phyloP scores from a whole-genome alignment of 2,329 filamentous ascomycete species.

The Paraphoma sp. region DNA sequence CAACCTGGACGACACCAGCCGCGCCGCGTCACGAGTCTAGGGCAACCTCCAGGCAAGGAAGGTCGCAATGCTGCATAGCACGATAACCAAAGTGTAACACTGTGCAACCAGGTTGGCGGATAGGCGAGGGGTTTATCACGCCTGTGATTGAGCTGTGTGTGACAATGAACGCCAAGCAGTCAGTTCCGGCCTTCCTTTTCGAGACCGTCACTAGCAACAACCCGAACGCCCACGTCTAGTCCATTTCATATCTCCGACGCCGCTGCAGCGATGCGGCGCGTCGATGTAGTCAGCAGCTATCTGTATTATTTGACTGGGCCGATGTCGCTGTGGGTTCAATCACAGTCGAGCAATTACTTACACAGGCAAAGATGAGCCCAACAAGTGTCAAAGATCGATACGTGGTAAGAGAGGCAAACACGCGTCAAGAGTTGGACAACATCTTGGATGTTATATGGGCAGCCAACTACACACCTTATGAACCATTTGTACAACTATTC shows the following conservation, averaged over 20 bases:
- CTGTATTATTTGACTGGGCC: constrained; percentile 10
- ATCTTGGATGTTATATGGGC: constrained; percentile 44
- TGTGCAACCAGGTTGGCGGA: constrained; percentile 24
- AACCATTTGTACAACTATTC: constrained; percentile 42
- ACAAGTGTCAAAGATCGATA: constrained; percentile 16
- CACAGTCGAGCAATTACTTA: constrained; percentile 13
- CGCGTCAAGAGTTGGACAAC: constrained; percentile 36
- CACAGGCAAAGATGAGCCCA: constrained; percentile 15
- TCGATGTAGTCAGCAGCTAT: constrained; percentile 14
- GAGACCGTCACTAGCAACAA: constrained; percentile 27
- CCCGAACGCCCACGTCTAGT: constrained; percentile 22
- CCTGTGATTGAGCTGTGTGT: constrained; percentile 14
- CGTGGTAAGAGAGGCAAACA: constrained; percentile 32
- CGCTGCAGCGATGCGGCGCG: constrained; percentile 28
- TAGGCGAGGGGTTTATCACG: constrained; percentile 22
- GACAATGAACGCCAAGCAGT: no score
- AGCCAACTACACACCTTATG: constrained; percentile 45
- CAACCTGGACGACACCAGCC: constrained; percentile 3
- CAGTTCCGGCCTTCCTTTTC: constrained; percentile 23
- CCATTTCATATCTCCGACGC: constrained; percentile 31
- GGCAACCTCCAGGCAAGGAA: constrained; percentile 29
- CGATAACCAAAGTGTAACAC: constrained; percentile 28
- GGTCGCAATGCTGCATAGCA: constrained; percentile 20
- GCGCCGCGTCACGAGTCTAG: constrained; percentile 1
- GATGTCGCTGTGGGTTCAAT: constrained; percentile 29